These are phyloP conservation scores for Epichloe festucae DNA, from an alignment of 2,329 filamentous ascomycete genomes.

Conservation along the genomic window DNA sequence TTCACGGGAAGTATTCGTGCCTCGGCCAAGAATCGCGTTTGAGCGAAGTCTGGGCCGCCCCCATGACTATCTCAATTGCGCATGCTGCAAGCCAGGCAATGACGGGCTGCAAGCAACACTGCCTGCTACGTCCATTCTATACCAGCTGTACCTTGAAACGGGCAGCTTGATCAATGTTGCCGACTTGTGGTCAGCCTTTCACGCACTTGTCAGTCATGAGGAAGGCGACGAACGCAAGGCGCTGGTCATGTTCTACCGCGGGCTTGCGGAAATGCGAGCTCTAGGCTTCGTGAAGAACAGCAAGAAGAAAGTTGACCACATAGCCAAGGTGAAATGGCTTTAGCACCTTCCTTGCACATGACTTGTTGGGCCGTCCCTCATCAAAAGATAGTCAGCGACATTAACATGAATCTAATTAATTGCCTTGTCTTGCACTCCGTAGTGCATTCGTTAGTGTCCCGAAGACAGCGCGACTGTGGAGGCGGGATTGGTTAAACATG, in stretches of 20 bases:
- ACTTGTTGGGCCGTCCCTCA: too few species aligned
- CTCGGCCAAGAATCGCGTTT: constrained; percentile 55
- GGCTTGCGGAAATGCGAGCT: constrained; percentile 69
- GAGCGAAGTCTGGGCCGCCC: constrained; percentile 60
- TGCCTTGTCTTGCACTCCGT: neutral
- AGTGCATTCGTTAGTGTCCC: neutral
- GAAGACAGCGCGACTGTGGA: neutral
- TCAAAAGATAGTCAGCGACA: too few species aligned
- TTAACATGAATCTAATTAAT: neutral
- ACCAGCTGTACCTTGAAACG: constrained; percentile 67
- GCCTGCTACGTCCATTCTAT: constrained; percentile 60
- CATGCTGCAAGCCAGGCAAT: constrained; percentile 45
- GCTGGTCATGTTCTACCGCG: constrained; percentile 71
- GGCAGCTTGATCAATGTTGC: constrained; percentile 65
- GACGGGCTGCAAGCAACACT: constrained; percentile 45
- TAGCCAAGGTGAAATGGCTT: constrained; percentile 80
- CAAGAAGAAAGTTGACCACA: constrained; percentile 83
- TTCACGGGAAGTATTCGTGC: constrained; percentile 61
- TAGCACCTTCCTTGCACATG: constrained; percentile 12
- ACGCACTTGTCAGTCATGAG: constrained; percentile 40
- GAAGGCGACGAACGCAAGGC: constrained; percentile 41
- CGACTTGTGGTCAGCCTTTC: constrained; percentile 69
- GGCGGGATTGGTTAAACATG: neutral
- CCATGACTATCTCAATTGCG: constrained; percentile 64
- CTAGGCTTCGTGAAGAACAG: constrained; percentile 82